Evolutionary conservation across 192 early-diverging fungal species (phyloP), one percentile per base, ranked within the genome.

Genomic region (Linnemannia schmuckeri): DNA sequence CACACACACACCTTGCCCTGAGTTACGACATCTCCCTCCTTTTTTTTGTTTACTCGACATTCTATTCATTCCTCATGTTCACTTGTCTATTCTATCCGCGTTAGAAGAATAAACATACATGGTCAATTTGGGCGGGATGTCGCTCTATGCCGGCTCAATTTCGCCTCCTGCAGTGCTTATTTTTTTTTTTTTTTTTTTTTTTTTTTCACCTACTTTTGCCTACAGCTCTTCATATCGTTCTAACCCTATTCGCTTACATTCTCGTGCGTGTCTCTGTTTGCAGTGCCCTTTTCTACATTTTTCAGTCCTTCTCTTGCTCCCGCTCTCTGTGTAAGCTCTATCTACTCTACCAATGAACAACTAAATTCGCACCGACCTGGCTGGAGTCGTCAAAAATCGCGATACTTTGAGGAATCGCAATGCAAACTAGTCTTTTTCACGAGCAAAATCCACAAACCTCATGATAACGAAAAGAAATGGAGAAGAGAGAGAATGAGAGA

Each of bases 121-220:
- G 55, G 8, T 57, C 55, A 27, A 57, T 57, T 33, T 66, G 27
- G 61, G 61, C 30, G 61, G 61, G 61, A 66, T 66, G 61, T 66
- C 61, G 61, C 61, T 66, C 30, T 33, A 9, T 66, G 61, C 30
- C 27, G 30, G 27, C 10, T 12, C 33, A 66, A 66, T 66, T 30
- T 66, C 61, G 30, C 61, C 61, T 66, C 61, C n/a, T 66, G 61
- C 61, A 12, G 61, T 66, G 61, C 61, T 66, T 66, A 35, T 9
- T 27, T n/a, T 24, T 24, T 63, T 66, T 24, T 63, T 35, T 27
- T 66, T 66, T 9, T 27, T n/a, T 24, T 24, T 63, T 66, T 24
- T 63, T 35, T 27, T 30, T 10, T 66, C 27, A 15, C 27, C 9
- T 61, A n/a, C 55, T 27, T 27, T 61, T 27, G 0, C 7, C 55